These are phyloP conservation scores for Metschnikowia peoriensis DNA, from an alignment of 805 yeast genomes.

Conservation along the genomic window DNA sequence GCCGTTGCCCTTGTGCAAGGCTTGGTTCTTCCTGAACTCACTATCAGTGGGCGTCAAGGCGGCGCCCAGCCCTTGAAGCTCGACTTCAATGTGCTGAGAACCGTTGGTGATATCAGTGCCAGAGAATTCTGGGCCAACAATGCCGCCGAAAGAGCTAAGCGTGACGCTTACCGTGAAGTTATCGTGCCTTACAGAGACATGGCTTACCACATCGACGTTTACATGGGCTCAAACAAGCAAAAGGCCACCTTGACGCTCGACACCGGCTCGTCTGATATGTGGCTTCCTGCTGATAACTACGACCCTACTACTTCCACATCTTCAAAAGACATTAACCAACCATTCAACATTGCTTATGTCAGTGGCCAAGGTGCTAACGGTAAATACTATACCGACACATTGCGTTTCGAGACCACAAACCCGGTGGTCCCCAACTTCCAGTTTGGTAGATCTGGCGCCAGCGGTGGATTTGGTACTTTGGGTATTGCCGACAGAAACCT, in stretches of 20 bases:
- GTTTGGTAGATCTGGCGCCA: slow-evolving; percentile 7
- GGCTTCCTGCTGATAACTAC: slow-evolving; percentile 24
- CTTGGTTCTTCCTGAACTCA: background rate
- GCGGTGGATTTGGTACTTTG: slow-evolving; percentile 7
- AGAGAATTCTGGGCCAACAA: slow-evolving; percentile 2
- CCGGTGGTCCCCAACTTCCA: slow-evolving; percentile 11
- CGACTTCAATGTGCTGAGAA: slow-evolving; percentile 12
- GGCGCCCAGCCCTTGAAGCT: slow-evolving; percentile 6
- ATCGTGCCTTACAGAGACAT: slow-evolving; percentile 10
- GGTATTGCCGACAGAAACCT: slow-evolving; percentile 12
- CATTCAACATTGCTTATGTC: slow-evolving; percentile 8
- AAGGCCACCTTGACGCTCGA: slow-evolving; percentile 33
- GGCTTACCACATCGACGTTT: slow-evolving; percentile 10
- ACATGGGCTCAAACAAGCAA: slow-evolving; percentile 28
- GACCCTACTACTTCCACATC: slow-evolving; percentile 3
- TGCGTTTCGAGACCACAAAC: slow-evolving; percentile 1
- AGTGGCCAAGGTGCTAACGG: slow-evolving; percentile 9
- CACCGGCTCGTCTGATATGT: slow-evolving; percentile 44
- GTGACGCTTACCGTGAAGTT: slow-evolving; percentile 8
- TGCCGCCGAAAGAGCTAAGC: background rate
- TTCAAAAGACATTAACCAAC: slow-evolving; percentile 8
- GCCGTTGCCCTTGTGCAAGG: background rate
- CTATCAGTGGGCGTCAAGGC: background rate
- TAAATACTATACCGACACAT: slow-evolving; percentile 10
- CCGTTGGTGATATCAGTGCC: slow-evolving; percentile 1